A percentile compares a stretch with the other conserved stretches of the same genome.
Conservation (phyloP, 257 asterid genomes). For the Forsythia suspensa region DNA sequence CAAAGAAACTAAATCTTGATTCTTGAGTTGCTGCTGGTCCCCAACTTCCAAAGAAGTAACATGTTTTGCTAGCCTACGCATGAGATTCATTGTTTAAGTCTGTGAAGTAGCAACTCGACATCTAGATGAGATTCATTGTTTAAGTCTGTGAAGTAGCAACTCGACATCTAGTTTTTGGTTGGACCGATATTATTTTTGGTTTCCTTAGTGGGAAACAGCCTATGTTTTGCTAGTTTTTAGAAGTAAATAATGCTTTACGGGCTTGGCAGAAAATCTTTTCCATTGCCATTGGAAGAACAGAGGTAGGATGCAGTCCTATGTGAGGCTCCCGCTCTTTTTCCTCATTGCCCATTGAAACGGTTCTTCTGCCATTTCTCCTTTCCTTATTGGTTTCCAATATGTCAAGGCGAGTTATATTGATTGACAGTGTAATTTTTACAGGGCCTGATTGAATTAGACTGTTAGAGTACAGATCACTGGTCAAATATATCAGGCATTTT, state of each 20-base stretch:
- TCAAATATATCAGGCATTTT: not conserved
- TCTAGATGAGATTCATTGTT: constrained; percentile 2
- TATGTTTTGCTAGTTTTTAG: constrained; percentile 14
- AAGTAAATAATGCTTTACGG: not conserved
- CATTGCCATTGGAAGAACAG: constrained; percentile 3
- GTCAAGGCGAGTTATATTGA: not conserved
- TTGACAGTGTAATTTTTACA: not conserved
- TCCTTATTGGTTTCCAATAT: not conserved
- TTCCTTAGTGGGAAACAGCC: constrained; percentile 20
- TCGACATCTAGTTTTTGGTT: constrained; percentile 29
- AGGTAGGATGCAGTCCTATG: constrained; percentile 16
- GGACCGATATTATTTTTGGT: constrained; percentile 37
- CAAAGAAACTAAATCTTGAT: constrained; percentile 1
- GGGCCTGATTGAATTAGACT: not conserved
- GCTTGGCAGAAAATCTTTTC: constrained; percentile 12
- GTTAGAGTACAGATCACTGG: not conserved
- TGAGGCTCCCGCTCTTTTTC: constrained; percentile 15
- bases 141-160: constrained; percentile 34
- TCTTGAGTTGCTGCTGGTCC: constrained; percentile 19
- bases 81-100: constrained; percentile 19
- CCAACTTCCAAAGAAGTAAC: constrained; percentile 22
- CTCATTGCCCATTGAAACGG: constrained; percentile 24
- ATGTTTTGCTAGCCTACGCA: constrained; percentile 24
- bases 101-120: constrained; percentile 26
- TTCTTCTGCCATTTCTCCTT: constrained; percentile 19